These are phyloP conservation scores for Infundibulicybe gibba DNA, from an alignment of 768 basidiomycete species.

Conservation along the genomic window DNA sequence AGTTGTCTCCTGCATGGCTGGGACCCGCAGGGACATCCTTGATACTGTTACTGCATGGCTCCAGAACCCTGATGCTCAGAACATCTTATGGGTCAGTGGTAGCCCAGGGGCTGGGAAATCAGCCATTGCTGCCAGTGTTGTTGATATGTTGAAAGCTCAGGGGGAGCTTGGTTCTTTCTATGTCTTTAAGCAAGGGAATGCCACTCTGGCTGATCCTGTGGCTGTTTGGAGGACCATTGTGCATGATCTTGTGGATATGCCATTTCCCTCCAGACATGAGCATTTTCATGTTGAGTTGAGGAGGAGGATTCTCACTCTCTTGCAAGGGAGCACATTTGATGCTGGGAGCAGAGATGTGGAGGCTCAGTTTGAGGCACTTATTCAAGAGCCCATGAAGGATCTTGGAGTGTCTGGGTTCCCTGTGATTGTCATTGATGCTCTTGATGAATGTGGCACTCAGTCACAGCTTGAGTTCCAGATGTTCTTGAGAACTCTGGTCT, in stretches of 20 bases:
- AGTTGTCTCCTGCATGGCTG: neutral
- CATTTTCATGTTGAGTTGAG: neutral
- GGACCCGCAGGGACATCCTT: neutral
- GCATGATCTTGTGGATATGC: neutral
- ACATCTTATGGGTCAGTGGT: neutral
- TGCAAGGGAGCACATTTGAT: neutral
- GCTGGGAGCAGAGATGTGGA: neutral
- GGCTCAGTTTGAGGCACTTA: neutral
- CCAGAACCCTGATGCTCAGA: neutral
- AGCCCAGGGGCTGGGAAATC: neutral
- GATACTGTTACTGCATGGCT: neutral
- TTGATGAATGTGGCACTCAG: neutral
- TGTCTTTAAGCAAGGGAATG: constrained; percentile 10
- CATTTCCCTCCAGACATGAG: no score
- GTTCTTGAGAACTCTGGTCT: no score
- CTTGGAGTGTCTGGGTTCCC: constrained; percentile 3
- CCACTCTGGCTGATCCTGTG: constrained; percentile 3
- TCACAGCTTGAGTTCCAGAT: no score
- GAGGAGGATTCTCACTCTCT: neutral
- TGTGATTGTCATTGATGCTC: constrained; percentile 1
- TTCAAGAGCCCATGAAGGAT: no score
- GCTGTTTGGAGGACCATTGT: constrained; percentile 8
- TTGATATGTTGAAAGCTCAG: constrained; percentile 6
- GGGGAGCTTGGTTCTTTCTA: constrained; percentile 14
- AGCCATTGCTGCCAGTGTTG: constrained; percentile 8